Conservation (phyloP, 1,284 basidiomycete species). For the Austroboletus novae-zelandiae region DNA sequence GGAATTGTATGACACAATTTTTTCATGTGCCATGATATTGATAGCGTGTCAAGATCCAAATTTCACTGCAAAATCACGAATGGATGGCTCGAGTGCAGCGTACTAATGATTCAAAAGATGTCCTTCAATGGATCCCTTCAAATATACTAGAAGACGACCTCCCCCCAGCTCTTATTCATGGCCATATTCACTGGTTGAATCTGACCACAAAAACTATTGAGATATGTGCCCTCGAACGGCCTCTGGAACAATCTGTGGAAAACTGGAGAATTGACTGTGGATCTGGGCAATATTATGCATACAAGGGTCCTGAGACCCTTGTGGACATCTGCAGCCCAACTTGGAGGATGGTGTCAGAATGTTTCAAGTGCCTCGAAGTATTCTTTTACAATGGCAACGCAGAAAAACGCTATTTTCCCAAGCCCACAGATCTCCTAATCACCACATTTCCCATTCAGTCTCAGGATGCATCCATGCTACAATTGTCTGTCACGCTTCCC, state of each 20-base stretch:
- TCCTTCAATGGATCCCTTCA: constrained; percentile 39
- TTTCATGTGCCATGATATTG: neutral
- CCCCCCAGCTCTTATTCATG: constrained; percentile 33
- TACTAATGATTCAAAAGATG: neutral
- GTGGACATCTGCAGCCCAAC: constrained; percentile 36
- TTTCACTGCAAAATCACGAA: neutral
- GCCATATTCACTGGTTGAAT: constrained; percentile 42
- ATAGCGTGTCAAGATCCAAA: too few species aligned
- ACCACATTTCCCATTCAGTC: constrained; percentile 1
- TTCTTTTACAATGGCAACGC: too few species aligned
- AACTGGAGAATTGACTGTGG: constrained; percentile 21
- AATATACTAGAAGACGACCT: constrained; percentile 35
- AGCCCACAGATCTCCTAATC: constrained; percentile 33
- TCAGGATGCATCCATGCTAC: neutral
- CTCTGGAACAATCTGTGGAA: constrained; percentile 23
- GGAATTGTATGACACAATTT: too few species aligned
- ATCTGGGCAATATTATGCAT: constrained; percentile 8
- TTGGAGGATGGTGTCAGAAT: constrained; percentile 30
- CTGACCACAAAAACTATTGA: constrained; percentile 32
- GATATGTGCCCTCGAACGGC: constrained; percentile 33
- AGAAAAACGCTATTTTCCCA: too few species aligned
- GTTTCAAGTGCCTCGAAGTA: constrained; percentile 28
- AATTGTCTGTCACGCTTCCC: constrained; percentile 32
- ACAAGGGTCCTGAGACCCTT: constrained; percentile 17
- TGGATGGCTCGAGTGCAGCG: constrained; percentile 33